Evolutionary conservation across 257 asterid genomes (phyloP).

Genomic region (Ehretia macrophylla): DNA sequence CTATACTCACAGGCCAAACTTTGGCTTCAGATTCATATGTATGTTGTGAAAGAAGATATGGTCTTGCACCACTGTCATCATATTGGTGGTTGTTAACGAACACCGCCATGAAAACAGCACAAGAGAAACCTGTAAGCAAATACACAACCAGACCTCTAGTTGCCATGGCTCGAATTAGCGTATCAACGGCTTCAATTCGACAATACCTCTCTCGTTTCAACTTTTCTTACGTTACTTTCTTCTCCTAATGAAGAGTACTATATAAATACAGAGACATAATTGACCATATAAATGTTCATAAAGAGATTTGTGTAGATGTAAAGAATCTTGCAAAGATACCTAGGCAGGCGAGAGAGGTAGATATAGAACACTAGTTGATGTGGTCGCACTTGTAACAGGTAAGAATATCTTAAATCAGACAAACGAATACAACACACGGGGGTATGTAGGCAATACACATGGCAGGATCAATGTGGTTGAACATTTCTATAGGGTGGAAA

Average conservation of each 20-base stretch:
- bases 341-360: neutral
- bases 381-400: neutral
- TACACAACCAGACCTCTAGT: constrained; percentile 21
- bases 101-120: constrained; percentile 19
- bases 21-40: constrained; percentile 43
- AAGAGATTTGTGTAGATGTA: neutral
- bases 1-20: constrained; percentile 85
- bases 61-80: constrained; percentile 5
- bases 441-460: neutral
- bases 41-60: constrained; percentile 8
- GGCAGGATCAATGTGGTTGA: neutral
- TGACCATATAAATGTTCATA: neutral
- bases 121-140: constrained; percentile 21
- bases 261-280: too few relatives aligned
- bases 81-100: constrained; percentile 11
- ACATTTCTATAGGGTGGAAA: too few relatives aligned
- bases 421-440: neutral
- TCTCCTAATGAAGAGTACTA: neutral
- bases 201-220: neutral
- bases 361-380: neutral
- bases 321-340: neutral
- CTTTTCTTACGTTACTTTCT: neutral
- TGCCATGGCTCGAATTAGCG: constrained; percentile 1
- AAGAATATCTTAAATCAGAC: neutral
- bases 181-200: neutral